phyloP scores from a whole-genome alignment of 352 stramenopile genomes.

The Phytophthora crassamura region DNA sequence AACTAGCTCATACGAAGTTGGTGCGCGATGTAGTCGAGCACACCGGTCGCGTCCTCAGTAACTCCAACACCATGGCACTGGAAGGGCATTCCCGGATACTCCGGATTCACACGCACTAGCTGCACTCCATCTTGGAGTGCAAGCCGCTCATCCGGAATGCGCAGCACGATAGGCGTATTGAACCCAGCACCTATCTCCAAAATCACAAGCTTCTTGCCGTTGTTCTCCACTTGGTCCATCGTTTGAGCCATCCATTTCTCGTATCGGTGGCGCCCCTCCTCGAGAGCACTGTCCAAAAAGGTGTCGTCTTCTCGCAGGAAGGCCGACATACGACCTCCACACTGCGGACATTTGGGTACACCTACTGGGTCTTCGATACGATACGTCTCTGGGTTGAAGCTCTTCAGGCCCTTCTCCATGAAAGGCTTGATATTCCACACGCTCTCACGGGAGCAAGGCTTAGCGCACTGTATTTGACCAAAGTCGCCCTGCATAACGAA shows the following conservation, averaged over 20 bases:
- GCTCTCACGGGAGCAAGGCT: slow-evolving; percentile 41
- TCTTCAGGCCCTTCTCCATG: slow-evolving; percentile 45
- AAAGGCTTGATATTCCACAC: slow-evolving; percentile 51
- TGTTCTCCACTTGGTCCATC: slow-evolving; percentile 28
- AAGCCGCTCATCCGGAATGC: background rate
- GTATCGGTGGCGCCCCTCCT: slow-evolving; percentile 32
- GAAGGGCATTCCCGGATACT: slow-evolving; percentile 4
- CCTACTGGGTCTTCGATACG: slow-evolving; percentile 45
- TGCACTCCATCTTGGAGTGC: background rate
- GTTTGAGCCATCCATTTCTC: slow-evolving; percentile 36
- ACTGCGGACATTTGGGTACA: slow-evolving; percentile 51
- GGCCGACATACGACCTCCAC: slow-evolving; percentile 42
- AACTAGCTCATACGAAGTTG: too few relatives aligned
- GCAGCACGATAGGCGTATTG: slow-evolving; percentile 41
- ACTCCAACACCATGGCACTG: background rate
- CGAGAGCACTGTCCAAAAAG: slow-evolving; percentile 43
- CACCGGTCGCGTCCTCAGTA: background rate
- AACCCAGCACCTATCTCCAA: slow-evolving; percentile 68
- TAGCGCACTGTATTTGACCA: slow-evolving; percentile 53
- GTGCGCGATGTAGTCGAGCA: background rate
- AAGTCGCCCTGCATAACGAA: slow-evolving; percentile 69
- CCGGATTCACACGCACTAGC: background rate
- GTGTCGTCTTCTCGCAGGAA: slow-evolving; percentile 40
- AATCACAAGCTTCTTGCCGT: slow-evolving; percentile 58
- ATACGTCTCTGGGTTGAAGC: slow-evolving; percentile 51